A percentile compares a stretch with the other conserved stretches of the same genome.
These are phyloP conservation scores for Entrophospora sp. DNA, from an alignment of 192 early-diverging fungal genomes.

Conservation along the genomic window DNA sequence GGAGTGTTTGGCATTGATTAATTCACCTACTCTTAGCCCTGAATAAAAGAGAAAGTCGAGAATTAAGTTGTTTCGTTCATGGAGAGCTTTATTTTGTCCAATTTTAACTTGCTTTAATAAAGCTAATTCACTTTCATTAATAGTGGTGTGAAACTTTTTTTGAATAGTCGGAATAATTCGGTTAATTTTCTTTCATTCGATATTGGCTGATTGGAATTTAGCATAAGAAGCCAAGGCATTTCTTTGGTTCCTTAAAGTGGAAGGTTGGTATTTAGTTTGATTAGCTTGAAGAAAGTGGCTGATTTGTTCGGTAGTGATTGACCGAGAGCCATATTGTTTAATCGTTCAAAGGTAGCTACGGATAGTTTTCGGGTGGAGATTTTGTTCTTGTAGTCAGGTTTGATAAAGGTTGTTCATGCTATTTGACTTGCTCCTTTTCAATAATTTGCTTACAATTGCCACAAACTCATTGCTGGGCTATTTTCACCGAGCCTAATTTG, in stretches of 20 bases:
- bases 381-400: no score
- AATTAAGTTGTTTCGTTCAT: slow-evolving; percentile 7
- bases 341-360: not conserved
- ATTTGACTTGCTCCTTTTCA: no score
- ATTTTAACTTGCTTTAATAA: not conserved
- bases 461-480: no score
- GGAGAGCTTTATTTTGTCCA: not conserved
- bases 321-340: not conserved
- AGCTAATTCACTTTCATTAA: not conserved
- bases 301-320: not conserved
- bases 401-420: no score
- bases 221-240: not conserved
- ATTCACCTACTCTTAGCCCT: not conserved
- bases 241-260: not conserved
- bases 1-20: not conserved
- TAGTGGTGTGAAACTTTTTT: not conserved
- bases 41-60: slow-evolving; percentile 6
- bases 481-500: no score
- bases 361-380: not conserved
- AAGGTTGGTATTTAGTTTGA: not conserved
- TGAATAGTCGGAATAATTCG: not conserved
- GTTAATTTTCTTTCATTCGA: not conserved
- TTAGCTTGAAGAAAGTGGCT: not conserved
- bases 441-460: no score
- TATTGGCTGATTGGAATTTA: not conserved